phyloP scores from a whole-genome alignment of 2,329 filamentous ascomycete species.

The Sporothrix inflata region DNA sequence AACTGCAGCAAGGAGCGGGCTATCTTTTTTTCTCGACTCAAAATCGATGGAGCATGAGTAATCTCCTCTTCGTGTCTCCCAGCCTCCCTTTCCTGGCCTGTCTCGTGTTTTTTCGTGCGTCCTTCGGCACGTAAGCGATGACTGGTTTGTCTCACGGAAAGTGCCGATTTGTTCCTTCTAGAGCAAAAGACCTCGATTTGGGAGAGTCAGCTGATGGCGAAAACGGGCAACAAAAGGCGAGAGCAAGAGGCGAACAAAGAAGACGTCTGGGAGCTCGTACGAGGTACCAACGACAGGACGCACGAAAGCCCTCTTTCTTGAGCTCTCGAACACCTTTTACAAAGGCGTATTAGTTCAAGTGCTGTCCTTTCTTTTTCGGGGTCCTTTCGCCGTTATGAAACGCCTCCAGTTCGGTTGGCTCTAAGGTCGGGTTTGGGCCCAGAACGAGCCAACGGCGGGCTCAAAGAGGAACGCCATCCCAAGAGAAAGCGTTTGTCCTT shows the following conservation, averaged over 20 bases:
- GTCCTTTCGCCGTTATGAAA: too few relatives aligned
- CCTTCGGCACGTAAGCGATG: not conserved
- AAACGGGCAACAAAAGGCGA: not conserved
- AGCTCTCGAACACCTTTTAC: too few relatives aligned
- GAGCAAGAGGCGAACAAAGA: not conserved
- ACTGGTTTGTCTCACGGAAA: conserved; percentile 1
- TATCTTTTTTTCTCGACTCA: not conserved
- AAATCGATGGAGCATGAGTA: not conserved
- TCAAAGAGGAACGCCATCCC: too few relatives aligned
- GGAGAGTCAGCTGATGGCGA: not conserved
- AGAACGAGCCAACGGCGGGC: too few relatives aligned
- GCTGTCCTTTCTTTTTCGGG: too few relatives aligned
- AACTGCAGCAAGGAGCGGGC: not conserved
- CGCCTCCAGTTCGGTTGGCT: too few relatives aligned
- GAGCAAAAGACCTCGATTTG: not conserved
- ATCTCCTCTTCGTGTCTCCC: too few relatives aligned
- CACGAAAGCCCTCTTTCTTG: not conserved
- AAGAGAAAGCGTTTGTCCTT: too few relatives aligned
- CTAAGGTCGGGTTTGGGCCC: too few relatives aligned
- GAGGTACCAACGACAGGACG: not conserved
- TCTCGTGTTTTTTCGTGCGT: not conserved
- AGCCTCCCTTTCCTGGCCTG: not conserved
- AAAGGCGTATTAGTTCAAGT: too few relatives aligned
- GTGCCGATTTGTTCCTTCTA: not conserved
- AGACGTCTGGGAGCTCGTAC: not conserved